Percentiles rank a stretch among this genome's conserved stretches.
Conservation (phyloP, 164 flowering plant genomes). For the Nelumbo lutea region DNA sequence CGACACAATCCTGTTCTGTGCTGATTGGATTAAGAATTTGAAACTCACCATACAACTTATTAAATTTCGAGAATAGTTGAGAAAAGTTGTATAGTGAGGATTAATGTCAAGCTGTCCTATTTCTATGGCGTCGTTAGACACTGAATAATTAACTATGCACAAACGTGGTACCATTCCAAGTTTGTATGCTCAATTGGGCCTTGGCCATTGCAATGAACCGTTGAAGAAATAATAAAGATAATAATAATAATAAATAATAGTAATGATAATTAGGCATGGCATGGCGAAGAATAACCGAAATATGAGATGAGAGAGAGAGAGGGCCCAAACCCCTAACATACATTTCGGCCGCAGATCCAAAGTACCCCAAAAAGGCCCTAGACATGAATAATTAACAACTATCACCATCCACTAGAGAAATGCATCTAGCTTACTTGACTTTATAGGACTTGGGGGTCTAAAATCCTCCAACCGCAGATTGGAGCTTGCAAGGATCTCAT, state of each 20-base stretch:
- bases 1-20: too few relatives aligned
- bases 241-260: conserved; percentile 1
- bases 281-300: conserved; percentile 13
- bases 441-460: conserved; percentile 39
- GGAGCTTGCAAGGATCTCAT: conserved; percentile 35
- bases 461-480: conserved; percentile 48
- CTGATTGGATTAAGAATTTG: too few relatives aligned
- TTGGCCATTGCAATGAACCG: background rate
- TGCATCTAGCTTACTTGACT: conserved; percentile 47
- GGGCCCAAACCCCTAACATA: conserved; percentile 12
- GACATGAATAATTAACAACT: conserved; percentile 19
- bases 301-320: background rate
- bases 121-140: too few relatives aligned
- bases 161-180: too few relatives aligned
- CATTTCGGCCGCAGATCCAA: conserved; percentile 2
- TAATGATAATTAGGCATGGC: conserved; percentile 8
- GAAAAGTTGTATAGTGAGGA: too few relatives aligned
- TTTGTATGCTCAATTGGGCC: background rate
- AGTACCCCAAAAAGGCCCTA: conserved; percentile 12
- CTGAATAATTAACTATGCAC: too few relatives aligned
- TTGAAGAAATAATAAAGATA: background rate
- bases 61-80: too few relatives aligned
- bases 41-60: too few relatives aligned
- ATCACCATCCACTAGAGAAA: conserved; percentile 44
- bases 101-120: too few relatives aligned